Base-by-base conservation (phyloP, 768 basidiomycete genomes). In the Leccinellum luteum region DNA sequence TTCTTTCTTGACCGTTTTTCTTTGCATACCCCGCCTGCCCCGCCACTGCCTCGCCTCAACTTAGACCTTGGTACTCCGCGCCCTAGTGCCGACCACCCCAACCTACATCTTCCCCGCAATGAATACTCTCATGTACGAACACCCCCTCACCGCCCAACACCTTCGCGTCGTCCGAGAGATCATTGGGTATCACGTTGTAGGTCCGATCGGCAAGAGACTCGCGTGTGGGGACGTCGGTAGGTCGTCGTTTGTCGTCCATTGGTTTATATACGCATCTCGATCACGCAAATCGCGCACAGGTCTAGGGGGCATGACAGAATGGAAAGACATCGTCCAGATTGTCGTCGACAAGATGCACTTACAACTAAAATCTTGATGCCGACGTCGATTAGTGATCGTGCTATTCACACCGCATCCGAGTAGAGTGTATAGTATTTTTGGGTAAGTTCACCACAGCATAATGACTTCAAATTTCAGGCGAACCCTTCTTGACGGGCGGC, bases 51-150 rank as follows among this genome's bases (percentile, higher is more conserved):
- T 9, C 9, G 28, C 19, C 23, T 31, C 60, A 25, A 19, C 88
- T n/a, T n/a, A n/a, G 87, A 88, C 85, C n/a, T n/a, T n/a, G n/a
- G n/a, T n/a, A n/a, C 12, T 89, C 93, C 14, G 80, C 97, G 3
- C 81, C n/a, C n/a, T n/a, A n/a, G n/a, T n/a, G n/a, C n/a, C n/a
- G n/a, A n/a, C n/a, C n/a, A n/a, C 93, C 0, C 90, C 91, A 9
- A 94, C 92, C 6, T 94, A 89, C 66, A 74, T 98, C 34, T 98
- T 96, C 68, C 97, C 96, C 2, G 96, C 96, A 0, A 99, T 98
- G 97, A 99, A 99, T 71, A 98, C 97, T 4, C 78, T 92, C 62
- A 98, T 99, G 95, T 98, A 92, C 68, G 85, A 90, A 58, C 95
- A 98, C 69, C 94, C 94, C 19, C 79, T 98, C 45, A 98, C 95